Base-by-base conservation (phyloP, 73 alveolate species). In the Breviolum minutum region DNA sequence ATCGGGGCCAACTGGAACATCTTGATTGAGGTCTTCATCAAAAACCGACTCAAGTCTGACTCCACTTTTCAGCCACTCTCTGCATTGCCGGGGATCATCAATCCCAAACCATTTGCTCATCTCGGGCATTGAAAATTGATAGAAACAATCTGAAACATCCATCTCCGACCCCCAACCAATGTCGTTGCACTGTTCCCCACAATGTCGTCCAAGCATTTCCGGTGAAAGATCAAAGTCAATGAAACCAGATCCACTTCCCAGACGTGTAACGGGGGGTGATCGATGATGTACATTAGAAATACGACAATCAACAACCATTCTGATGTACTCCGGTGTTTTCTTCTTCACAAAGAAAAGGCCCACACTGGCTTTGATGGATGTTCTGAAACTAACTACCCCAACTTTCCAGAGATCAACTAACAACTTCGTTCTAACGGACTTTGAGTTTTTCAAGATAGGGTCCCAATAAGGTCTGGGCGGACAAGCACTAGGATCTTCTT, bases 391-490 rank as follows among this genome's bases (percentile, higher is more conserved):
- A 8, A 79, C 68, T 0, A 79, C 30, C 14, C 87, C 87, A 79
- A 79, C 48, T 22, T 30, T 22, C 13, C 30, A 79, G 32, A 79
- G 30, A 63, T 40, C 27, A 8, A 26, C 4, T 0, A 79, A 5
- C 27, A 79, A 30, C 12, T 27, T 20, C 68, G 48, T 32, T 16
- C 87, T 29, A 14, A 32, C 68, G 30, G 11, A 17, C 16, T 63
- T 63, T 13, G 13, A n/a, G 1, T 63, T 32, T 1, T 64, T 63
- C 30, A 79, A 26, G 27, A 40, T 30, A 5, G 87, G 87, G 30
- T 79, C 87, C 87, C 87, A 79, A 40, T 79, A 79, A 3, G 87
- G 87, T n/a, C 12, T 11, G 68, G 19, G 30, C 12, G 87, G 87
- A 63, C 30, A 32, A 8, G 87, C 87, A 79, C 48, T 16, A 0